These are phyloP conservation scores for Mortierella hygrophila DNA, from an alignment of 192 early-diverging fungal species.

Conservation along the genomic window DNA sequence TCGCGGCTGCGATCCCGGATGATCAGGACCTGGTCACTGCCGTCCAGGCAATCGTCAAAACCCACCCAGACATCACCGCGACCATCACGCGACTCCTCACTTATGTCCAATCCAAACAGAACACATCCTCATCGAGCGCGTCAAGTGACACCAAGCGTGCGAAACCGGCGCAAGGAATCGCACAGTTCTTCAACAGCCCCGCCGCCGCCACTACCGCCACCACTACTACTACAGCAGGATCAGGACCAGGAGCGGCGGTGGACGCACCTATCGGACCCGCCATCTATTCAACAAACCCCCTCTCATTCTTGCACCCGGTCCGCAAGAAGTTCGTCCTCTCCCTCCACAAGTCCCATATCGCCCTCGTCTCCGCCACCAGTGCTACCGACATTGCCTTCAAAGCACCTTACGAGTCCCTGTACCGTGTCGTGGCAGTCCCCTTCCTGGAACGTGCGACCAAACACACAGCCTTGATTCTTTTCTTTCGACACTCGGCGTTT, in stretches of 20 bases:
- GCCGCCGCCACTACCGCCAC: background rate
- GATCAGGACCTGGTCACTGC: constrained; percentile 20
- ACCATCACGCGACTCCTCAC: constrained; percentile 35
- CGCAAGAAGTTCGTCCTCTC: constrained; percentile 46
- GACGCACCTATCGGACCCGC: constrained; percentile 26
- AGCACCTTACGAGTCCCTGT: constrained; percentile 26
- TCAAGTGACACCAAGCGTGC: background rate
- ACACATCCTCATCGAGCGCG: background rate
- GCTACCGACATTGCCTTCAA: constrained; percentile 16
- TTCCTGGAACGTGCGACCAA: constrained; percentile 46
- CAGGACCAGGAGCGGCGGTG: background rate
- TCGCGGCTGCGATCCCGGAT: constrained; percentile 33
- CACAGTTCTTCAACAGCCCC: constrained; percentile 25
- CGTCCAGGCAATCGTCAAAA: constrained; percentile 16
- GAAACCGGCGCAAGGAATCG: constrained; percentile 20
- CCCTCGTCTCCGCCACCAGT: constrained; percentile 25
- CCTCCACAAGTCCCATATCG: constrained; percentile 20
- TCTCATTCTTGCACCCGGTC: constrained; percentile 43
- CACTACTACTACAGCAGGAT: background rate
- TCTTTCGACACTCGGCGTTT: constrained; percentile 31
- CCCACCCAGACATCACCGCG: constrained; percentile 28
- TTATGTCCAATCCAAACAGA: constrained; percentile 16
- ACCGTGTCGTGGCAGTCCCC: constrained; percentile 36
- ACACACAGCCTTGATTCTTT: constrained; percentile 38
- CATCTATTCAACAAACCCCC: constrained; percentile 28